These are phyloP conservation scores for Penicillium goetzii DNA, from an alignment of 495 filamentous ascomycete genomes.

Conservation along the genomic window DNA sequence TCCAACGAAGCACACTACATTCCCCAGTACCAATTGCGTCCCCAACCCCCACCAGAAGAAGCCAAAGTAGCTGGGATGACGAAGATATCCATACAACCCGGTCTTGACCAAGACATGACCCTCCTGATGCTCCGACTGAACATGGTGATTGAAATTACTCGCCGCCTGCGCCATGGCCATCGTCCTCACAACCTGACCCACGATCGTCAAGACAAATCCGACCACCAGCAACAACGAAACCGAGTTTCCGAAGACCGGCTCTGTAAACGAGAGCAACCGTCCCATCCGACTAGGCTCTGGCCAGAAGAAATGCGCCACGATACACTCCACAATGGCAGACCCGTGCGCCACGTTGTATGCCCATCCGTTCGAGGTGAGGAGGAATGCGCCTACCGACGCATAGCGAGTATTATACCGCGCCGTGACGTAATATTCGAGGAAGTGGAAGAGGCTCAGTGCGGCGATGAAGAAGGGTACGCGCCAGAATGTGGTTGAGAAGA, in stretches of 20 bases:
- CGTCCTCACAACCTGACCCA: conserved; percentile 75
- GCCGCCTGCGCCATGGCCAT: conserved; percentile 88
- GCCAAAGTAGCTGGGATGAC: conserved; percentile 94
- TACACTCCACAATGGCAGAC: conserved; percentile 70
- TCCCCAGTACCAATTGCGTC: conserved; percentile 88
- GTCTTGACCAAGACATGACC: conserved; percentile 78
- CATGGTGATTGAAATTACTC: conserved; percentile 87
- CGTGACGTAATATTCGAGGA: conserved; percentile 92
- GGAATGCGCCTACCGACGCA: conserved; percentile 75
- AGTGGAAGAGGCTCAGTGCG: conserved; percentile 83
- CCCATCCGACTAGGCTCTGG: conserved; percentile 38
- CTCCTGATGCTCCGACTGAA: conserved; percentile 66
- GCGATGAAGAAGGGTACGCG: conserved; percentile 80
- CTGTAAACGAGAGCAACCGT: conserved; percentile 36
- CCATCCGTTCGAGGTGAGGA: conserved; percentile 82
- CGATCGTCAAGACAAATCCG: conserved; percentile 64
- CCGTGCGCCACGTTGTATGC: conserved; percentile 84
- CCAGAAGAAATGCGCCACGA: conserved; percentile 60
- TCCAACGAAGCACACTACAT: conserved; percentile 71
- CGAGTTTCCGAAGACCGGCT: conserved; percentile 16
- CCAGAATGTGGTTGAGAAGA: conserved; percentile 63
- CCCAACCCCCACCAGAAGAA: conserved; percentile 99
- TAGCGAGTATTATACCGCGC: conserved; percentile 76
- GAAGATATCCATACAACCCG: conserved; percentile 65
- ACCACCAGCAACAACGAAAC: conserved; percentile 39